A percentile compares a stretch with the other conserved stretches of the same genome.
These are phyloP conservation scores for Phytophthora hibernalis DNA, from an alignment of 352 stramenopile species.

Conservation along the genomic window DNA sequence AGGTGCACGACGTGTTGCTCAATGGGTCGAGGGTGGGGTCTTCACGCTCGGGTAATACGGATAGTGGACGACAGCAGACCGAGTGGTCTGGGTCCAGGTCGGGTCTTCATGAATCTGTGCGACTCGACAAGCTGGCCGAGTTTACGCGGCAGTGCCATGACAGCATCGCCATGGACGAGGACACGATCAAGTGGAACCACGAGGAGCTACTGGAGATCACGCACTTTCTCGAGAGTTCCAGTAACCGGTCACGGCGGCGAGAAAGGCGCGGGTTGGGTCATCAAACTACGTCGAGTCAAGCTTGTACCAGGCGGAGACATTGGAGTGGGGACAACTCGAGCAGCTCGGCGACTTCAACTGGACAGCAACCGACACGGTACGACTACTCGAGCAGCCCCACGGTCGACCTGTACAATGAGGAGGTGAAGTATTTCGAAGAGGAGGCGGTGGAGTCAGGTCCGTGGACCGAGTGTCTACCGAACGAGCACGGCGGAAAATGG, in stretches of 20 bases:
- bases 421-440: conserved; percentile 22
- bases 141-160: conserved; percentile 38
- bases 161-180: conserved; percentile 25
- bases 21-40: conserved; percentile 21
- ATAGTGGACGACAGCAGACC: conserved; percentile 2
- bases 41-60: conserved; percentile 14
- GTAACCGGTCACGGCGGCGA: conserved; percentile 23
- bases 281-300: conserved; percentile 13
- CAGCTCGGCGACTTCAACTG: conserved; percentile 28
- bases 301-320: conserved; percentile 4
- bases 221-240: conserved; percentile 32
- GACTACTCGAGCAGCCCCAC: conserved; percentile 32
- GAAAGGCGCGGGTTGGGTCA: conserved; percentile 27
- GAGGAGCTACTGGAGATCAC: conserved; percentile 47
- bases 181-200: conserved; percentile 43
- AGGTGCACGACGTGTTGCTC: conserved; percentile 39
- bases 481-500: conserved; percentile 24
- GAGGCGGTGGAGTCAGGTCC: conserved; percentile 29
- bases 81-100: conserved; percentile 25
- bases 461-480: conserved; percentile 33
- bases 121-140: conserved; percentile 34
- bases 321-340: conserved; percentile 29
- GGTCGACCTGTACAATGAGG: conserved; percentile 22
- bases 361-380: conserved; percentile 12
- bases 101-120: conserved; percentile 14